Evolutionary conservation across 352 stramenopile genomes (phyloP).

Genomic region (Pythium dissimile): DNA sequence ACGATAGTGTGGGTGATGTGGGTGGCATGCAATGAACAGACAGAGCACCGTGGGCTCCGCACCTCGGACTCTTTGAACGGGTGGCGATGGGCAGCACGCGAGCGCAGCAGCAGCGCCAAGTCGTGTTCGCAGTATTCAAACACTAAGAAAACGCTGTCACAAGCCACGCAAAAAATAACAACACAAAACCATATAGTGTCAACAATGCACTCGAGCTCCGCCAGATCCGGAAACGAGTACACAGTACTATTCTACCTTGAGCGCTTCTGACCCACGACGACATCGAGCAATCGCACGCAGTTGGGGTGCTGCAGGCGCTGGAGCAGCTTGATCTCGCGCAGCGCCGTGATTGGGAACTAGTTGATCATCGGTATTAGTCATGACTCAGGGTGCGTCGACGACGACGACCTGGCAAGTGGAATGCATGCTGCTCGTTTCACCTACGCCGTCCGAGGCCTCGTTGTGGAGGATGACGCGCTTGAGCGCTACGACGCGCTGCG

Average conservation of each 20-base stretch:
- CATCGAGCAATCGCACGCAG: constrained; percentile 69
- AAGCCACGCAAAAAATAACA: too few species aligned
- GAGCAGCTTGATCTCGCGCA: constrained; percentile 75
- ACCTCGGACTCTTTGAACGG: constrained; percentile 82
- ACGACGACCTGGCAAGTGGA: background rate
- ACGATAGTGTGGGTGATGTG: background rate
- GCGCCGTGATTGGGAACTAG: constrained; percentile 74
- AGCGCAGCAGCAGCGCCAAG: constrained; percentile 57
- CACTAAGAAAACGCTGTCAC: constrained; percentile 82
- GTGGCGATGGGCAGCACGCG: constrained; percentile 44
- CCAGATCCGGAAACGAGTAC: too few species aligned
- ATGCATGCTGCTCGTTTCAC: background rate
- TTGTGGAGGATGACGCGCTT: constrained; percentile 92
- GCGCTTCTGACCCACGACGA: constrained; percentile 64
- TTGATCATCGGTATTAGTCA: background rate
- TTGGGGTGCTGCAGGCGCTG: constrained; percentile 67
- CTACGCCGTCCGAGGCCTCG: constrained; percentile 86
- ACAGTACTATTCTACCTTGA: constrained; percentile 32
- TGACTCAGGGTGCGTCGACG: too few species aligned
- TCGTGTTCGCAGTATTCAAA: constrained; percentile 92
- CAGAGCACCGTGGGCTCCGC: constrained; percentile 3
- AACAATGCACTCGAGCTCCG: too few species aligned
- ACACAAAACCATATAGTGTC: too few species aligned
- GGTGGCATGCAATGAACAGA: background rate
- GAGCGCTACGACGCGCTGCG: constrained; percentile 78